Base-by-base conservation (phyloP, 1,284 basidiomycete species). In the Ceraceosorus bombacis region DNA sequence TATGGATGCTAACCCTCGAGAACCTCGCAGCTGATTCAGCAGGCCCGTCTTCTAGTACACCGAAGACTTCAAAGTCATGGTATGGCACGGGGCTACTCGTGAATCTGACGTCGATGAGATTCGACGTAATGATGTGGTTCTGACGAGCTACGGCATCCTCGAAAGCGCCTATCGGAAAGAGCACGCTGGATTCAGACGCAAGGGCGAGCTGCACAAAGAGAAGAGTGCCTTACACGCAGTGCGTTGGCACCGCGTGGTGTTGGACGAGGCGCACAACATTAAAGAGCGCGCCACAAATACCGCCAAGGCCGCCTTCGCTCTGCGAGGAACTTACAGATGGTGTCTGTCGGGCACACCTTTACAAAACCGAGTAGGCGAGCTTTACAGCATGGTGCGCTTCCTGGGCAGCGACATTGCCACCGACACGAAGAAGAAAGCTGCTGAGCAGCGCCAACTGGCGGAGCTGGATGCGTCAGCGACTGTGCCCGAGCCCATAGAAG, bases 251-350 rank as follows among this genome's bases (percentile, higher is more conserved):
- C 82, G 90, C 63, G 83, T 88, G 57, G 76, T 80, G 43, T 85
- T 98, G 49, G 95, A 98, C 72, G 95, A 98, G 80, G 94, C 94
- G 6, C 95, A 99, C 79, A 96, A 95, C 77, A 98, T 78, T 65
- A 81, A 80, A 78, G 94, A 98, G 77, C 85, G 95, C 12, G 80
- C 86, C 1, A 94, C 91, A 1, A 97, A 96, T 75, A 97, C 94
- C 0, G 93, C 95, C 2, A 97, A 96, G 78, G 92, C 90, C 8
- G 84, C 91, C 0, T 99, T 98, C 76, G 89, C 91, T 55, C 81
- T 98, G 5, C 79, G 87, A 55, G 85, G 87, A 59, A 84, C 84
- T 61, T 90, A 85, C 69, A 85, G 86, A 64, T 99, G 95, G 95
- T 98, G 95, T 78, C 81, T 99, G 40, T 96, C 92, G 37, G 95